Evolutionary conservation across 2,329 filamentous ascomycete species (phyloP).

Genomic region (Sporothrix curviconia): DNA sequence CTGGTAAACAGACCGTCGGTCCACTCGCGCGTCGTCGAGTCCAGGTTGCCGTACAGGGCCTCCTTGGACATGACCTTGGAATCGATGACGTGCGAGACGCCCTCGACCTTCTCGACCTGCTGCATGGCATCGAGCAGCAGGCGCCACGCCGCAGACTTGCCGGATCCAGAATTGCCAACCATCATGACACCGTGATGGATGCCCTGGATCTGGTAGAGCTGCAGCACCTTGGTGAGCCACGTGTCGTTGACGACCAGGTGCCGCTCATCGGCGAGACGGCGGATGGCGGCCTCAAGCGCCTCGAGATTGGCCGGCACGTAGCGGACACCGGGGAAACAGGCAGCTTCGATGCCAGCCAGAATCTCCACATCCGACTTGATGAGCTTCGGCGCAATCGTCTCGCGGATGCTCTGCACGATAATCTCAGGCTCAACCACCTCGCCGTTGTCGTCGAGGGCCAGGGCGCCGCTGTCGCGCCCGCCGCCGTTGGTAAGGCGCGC

Average conservation of each 20-base stretch:
- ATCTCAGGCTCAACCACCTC: conserved; percentile 89
- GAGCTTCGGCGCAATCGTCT: conserved; percentile 96
- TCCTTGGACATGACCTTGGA: conserved; percentile 99
- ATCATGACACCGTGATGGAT: conserved; percentile 99
- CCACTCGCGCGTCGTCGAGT: conserved; percentile 97
- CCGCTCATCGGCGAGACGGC: conserved; percentile 72
- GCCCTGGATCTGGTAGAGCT: conserved; percentile 95
- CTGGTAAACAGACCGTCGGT: conserved; percentile 97
- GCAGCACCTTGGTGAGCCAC: conserved; percentile 96
- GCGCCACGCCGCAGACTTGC: conserved; percentile 94
- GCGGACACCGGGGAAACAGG: conserved; percentile 85
- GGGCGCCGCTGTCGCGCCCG: too few relatives aligned
- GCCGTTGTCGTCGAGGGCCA: conserved; percentile 43
- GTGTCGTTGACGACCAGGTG: conserved; percentile 85
- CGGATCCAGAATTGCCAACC: conserved; percentile 95
- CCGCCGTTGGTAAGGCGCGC: conserved; percentile 58
- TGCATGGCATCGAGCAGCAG: conserved; percentile 86
- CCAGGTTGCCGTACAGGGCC: conserved; percentile 87
- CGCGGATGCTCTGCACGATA: conserved; percentile 94
- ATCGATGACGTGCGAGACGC: conserved; percentile 95
- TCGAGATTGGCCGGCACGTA: conserved; percentile 87
- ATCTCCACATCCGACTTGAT: conserved; percentile 86
- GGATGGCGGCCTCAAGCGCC: conserved; percentile 73
- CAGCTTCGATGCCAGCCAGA: conserved; percentile 74
- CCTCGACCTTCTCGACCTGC: conserved; percentile 83